phyloP scores from a whole-genome alignment of 495 filamentous ascomycete species.

The Sporormia fimetaria region DNA sequence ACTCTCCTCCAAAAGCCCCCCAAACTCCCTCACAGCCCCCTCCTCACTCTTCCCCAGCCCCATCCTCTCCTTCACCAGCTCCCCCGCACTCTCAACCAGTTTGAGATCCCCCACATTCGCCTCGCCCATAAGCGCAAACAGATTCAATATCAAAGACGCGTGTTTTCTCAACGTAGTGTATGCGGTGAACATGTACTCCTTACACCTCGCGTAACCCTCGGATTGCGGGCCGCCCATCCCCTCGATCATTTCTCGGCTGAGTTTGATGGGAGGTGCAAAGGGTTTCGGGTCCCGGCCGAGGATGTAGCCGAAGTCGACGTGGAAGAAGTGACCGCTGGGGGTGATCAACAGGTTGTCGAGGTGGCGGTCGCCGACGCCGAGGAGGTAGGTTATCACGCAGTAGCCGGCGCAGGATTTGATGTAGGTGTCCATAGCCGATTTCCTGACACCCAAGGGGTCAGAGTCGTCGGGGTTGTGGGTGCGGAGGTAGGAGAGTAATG shows the following conservation, averaged over 20 bases:
- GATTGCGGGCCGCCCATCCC: slow-evolving; percentile 83
- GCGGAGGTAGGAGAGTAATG: slow-evolving; percentile 74
- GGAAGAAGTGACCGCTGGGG: slow-evolving; percentile 92
- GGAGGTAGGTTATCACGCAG: slow-evolving; percentile 96
- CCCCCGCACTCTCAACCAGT: slow-evolving; percentile 73
- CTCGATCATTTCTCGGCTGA: slow-evolving; percentile 96
- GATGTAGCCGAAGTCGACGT: slow-evolving; percentile 96
- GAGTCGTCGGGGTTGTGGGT: slow-evolving; percentile 80
- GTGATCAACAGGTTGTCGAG: slow-evolving; percentile 89
- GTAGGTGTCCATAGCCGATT: slow-evolving; percentile 89
- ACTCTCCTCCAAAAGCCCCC: slow-evolving; percentile 77
- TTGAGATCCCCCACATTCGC: slow-evolving; percentile 93
- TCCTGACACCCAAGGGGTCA: slow-evolving; percentile 74
- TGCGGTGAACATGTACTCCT: slow-evolving; percentile 90
- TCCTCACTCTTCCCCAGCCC: slow-evolving; percentile 87
- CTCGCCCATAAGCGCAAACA: slow-evolving; percentile 95
- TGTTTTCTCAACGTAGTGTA: slow-evolving; percentile 85
- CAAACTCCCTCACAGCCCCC: slow-evolving; percentile 79
- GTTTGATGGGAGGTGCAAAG: slow-evolving; percentile 92
- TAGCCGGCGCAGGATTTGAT: slow-evolving; percentile 94
- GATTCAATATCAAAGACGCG: slow-evolving; percentile 82
- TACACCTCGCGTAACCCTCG: slow-evolving; percentile 73
- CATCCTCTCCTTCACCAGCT: slow-evolving; percentile 88
- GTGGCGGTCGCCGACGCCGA: slow-evolving; percentile 95
- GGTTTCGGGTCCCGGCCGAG: slow-evolving; percentile 95